Conservation (phyloP, 768 basidiomycete species). For the Tricholoma saponaceum region DNA sequence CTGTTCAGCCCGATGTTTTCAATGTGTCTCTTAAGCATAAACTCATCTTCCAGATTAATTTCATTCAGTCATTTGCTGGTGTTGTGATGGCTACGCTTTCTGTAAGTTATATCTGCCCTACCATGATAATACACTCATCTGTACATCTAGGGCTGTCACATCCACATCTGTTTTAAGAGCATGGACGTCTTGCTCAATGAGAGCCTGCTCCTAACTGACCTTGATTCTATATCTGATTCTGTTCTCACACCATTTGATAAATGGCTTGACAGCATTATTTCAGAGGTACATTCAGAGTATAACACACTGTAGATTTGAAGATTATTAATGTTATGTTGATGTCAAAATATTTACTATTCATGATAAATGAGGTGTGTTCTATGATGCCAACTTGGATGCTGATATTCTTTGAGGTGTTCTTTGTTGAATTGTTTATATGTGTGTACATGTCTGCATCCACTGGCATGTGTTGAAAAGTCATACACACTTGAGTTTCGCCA, state of each 20-base stretch:
- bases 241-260: not conserved
- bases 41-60: not conserved
- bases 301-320: not conserved
- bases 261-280: not conserved
- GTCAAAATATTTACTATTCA: no score
- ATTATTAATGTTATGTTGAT: not conserved
- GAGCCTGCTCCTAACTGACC: not conserved
- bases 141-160: not conserved
- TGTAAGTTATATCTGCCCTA: not conserved
- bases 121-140: not conserved
- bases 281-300: not conserved
- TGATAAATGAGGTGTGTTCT: no score
- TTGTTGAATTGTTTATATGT: not conserved
- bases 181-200: not conserved
- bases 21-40: not conserved
- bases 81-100: not conserved
- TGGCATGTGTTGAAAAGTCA: no score
- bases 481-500: not conserved
- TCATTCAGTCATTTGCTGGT: not conserved
- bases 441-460: not conserved
- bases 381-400: no score
- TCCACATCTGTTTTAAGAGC: not conserved
- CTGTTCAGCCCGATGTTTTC: not conserved
- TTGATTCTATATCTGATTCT: not conserved
- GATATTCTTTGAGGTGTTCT: not conserved